Conservation (phyloP, 345 rosid species). For the Linum trigynum region DNA sequence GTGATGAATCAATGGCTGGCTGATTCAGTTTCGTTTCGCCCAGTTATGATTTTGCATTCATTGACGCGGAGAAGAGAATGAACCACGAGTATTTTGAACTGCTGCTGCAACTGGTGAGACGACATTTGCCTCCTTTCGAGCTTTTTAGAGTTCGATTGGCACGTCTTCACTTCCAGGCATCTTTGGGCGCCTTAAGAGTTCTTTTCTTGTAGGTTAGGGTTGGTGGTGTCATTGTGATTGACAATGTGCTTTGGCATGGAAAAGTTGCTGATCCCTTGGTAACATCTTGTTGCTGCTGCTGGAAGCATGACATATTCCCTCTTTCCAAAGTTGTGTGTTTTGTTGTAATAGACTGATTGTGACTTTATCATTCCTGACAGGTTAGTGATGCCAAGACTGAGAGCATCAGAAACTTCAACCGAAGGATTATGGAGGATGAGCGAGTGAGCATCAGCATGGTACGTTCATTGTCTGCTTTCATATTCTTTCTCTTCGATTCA, state of each 20-base stretch:
- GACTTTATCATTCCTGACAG: constrained; percentile 26
- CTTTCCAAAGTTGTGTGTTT: not conserved
- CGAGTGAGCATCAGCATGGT: constrained; percentile 86
- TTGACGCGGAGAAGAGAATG: constrained; percentile 96
- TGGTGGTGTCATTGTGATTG: constrained; percentile 77
- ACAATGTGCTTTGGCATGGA: constrained; percentile 97
- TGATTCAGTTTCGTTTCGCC: constrained; percentile 4
- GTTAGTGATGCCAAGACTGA: constrained; percentile 65
- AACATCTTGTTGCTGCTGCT: constrained; percentile 2
- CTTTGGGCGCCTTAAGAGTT: constrained; percentile 2
- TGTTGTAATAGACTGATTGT: not conserved
- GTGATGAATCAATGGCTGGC: not conserved
- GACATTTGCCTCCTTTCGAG: not conserved
- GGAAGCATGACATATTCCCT: not conserved
- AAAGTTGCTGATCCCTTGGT: constrained; percentile 82
- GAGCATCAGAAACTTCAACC: constrained; percentile 72
- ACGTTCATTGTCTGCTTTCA: constrained; percentile 9
- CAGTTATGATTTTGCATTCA: constrained; percentile 95
- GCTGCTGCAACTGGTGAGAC: constrained; percentile 68
- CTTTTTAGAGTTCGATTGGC: not conserved
- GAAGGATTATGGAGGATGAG: constrained; percentile 48
- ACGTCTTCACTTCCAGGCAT: constrained; percentile 2
- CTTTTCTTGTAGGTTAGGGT: constrained; percentile 47
- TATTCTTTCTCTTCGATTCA: not conserved
- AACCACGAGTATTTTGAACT: constrained; percentile 76